Evolutionary conservation across 257 asterid genomes (phyloP).

Genomic region (Solanum peruvianum): DNA sequence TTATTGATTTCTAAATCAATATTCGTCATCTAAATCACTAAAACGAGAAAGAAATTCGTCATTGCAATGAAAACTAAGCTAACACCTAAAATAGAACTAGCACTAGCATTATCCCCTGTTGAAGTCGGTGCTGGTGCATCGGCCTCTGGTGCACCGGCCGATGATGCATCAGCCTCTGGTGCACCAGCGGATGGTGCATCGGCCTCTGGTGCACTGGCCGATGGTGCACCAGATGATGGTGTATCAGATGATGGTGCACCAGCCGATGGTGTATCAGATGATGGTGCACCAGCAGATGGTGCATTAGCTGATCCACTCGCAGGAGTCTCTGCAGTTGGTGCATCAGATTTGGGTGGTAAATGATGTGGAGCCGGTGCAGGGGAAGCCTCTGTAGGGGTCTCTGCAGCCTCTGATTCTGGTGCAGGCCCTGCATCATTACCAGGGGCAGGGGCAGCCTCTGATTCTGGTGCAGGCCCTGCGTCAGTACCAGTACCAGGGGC

Average conservation of each 20-base stretch:
- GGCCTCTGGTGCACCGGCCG: not conserved
- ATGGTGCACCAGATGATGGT: too few species aligned
- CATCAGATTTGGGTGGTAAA: not conserved
- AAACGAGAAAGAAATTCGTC: not conserved
- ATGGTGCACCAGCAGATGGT: not conserved
- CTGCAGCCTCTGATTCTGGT: not conserved
- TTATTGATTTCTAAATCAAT: not conserved
- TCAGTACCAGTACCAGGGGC: not conserved
- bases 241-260: too few species aligned
- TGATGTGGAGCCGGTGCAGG: constrained; percentile 13
- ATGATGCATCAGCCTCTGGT: not conserved
- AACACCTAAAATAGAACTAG: not conserved
- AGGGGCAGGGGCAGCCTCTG: not conserved
- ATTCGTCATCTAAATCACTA: not conserved
- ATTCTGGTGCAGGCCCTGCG: not conserved
- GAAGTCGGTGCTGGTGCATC: not conserved
- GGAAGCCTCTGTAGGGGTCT: not conserved
- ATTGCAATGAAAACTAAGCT: not conserved
- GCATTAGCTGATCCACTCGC: not conserved
- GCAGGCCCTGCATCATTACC: not conserved
- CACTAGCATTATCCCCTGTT: not conserved
- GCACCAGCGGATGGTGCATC: not conserved
- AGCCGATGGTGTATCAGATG: too few species aligned
- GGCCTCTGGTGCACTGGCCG: rapidly evolving
- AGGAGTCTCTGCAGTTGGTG: constrained; percentile 17